phyloP scores from a whole-genome alignment of 345 rosid genomes.

The Punica granatum region DNA sequence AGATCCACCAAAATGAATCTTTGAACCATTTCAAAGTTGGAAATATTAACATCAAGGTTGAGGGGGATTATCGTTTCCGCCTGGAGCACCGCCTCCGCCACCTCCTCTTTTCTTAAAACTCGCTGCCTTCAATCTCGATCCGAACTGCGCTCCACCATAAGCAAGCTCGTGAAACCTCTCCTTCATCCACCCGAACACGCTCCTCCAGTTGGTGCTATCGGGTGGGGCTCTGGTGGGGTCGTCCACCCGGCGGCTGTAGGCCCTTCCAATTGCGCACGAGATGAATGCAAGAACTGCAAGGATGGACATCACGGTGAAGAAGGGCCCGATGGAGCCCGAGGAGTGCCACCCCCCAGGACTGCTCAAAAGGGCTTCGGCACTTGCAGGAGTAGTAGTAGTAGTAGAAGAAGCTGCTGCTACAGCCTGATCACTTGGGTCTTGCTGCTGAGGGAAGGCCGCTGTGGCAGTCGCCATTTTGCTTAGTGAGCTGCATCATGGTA shows the following conservation, averaged over 20 bases:
- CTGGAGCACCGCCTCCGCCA: neutral
- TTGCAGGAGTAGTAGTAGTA: neutral
- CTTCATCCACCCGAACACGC: conserved; percentile 37
- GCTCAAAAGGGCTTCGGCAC: conserved; percentile 11
- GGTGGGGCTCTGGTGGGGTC: conserved; percentile 15
- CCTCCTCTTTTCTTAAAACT: neutral
- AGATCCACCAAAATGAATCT: no score
- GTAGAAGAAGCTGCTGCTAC: neutral
- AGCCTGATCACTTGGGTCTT: neutral
- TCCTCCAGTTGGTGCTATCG: conserved; percentile 30
- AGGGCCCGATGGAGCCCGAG: conserved; percentile 63
- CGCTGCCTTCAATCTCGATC: conserved; percentile 34
- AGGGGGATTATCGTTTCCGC: neutral
- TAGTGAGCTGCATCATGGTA: neutral
- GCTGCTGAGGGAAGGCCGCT: conserved; percentile 9
- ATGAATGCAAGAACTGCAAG: conserved; percentile 37
- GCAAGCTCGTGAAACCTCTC: conserved; percentile 19
- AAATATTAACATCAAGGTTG: neutral
- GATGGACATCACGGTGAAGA: conserved; percentile 57
- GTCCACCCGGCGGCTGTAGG: conserved; percentile 25
- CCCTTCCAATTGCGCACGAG: conserved; percentile 58
- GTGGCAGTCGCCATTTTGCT: neutral
- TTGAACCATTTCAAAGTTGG: no score
- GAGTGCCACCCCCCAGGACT: conserved; percentile 16
- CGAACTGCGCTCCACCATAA: conserved; percentile 26